Evolutionary conservation across 768 basidiomycete genomes (phyloP).

Genomic region (Tulasnella calospora): DNA sequence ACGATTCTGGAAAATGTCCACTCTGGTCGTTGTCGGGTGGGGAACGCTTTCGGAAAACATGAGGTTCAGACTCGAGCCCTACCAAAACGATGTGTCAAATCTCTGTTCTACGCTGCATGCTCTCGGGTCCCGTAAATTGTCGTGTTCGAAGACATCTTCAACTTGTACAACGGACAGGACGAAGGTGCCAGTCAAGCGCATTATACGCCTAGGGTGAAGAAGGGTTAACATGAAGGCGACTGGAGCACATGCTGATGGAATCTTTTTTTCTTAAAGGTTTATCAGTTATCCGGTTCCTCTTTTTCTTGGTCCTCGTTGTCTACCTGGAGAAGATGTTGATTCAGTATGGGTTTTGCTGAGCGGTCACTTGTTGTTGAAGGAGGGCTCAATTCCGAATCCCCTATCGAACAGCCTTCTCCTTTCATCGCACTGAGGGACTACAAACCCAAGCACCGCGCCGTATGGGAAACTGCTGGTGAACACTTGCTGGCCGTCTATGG

Average conservation of each 20-base stretch:
- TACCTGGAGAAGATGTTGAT: slow-evolving; percentile 63
- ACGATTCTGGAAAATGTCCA: background rate
- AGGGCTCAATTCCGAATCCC: background rate
- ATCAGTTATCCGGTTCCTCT: slow-evolving; percentile 67
- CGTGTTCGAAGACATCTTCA: slow-evolving; percentile 62
- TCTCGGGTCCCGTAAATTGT: slow-evolving; percentile 71
- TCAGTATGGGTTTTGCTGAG: slow-evolving; percentile 55
- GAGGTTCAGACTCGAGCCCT: slow-evolving; percentile 63
- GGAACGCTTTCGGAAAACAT: slow-evolving; percentile 67
- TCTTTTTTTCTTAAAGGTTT: slow-evolving; percentile 40
- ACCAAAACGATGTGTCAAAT: slow-evolving; percentile 55
- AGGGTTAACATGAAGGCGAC: slow-evolving; percentile 26
- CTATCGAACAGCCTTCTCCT: slow-evolving; percentile 52
- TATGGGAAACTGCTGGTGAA: slow-evolving; percentile 94
- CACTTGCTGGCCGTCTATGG: slow-evolving; percentile 60
- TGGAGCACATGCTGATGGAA: background rate
- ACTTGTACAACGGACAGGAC: slow-evolving; percentile 46
- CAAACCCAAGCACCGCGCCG: slow-evolving; percentile 51
- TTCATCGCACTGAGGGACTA: slow-evolving; percentile 70
- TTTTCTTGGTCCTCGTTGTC: slow-evolving; percentile 65
- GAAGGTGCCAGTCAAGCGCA: slow-evolving; percentile 47
- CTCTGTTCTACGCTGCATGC: slow-evolving; percentile 64
- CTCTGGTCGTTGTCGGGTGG: slow-evolving; percentile 57
- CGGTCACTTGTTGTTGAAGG: too few relatives aligned
- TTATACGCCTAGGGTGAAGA: slow-evolving; percentile 54